Evolutionary conservation across 148 eudicot species (phyloP).

Genomic region (Dysphania ambrosioides): DNA sequence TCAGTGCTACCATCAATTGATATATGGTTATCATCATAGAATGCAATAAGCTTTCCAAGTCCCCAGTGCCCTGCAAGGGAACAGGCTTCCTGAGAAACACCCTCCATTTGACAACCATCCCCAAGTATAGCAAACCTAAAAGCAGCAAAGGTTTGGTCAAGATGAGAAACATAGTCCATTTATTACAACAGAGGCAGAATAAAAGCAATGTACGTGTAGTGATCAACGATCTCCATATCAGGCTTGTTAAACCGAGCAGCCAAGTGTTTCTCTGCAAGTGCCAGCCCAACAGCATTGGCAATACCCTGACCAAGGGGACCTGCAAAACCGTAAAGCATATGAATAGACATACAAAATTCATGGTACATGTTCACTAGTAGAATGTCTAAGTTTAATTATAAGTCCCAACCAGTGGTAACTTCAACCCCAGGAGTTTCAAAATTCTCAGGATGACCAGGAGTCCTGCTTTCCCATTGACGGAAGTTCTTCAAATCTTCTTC

Average conservation of each 20-base stretch:
- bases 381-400: conserved; percentile 4
- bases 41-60: conserved; percentile 96
- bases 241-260: conserved; percentile 99
- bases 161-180: conserved; percentile 3
- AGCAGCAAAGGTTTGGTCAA: conserved; percentile 9
- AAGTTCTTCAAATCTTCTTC: conserved; percentile 83
- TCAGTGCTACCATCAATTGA: conserved; percentile 97
- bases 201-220: conserved; percentile 69
- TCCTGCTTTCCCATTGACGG: conserved; percentile 95
- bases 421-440: conserved; percentile 97
- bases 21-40: conserved; percentile 97
- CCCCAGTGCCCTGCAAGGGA: conserved; percentile 99
- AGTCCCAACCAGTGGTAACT: conserved; percentile 83
- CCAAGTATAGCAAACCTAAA: conserved; percentile 71
- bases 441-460: conserved; percentile 97
- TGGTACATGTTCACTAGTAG: background rate
- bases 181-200: background rate
- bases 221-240: conserved; percentile 82
- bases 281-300: conserved; percentile 96
- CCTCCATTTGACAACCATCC: conserved; percentile 99
- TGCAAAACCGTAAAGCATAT: conserved; percentile 25
- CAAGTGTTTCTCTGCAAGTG: conserved; percentile 95
- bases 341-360: conserved; percentile 2
- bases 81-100: conserved; percentile 89
- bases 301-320: conserved; percentile 99